phyloP scores from a whole-genome alignment of 306 rosid genomes.

The Quercus variabilis region DNA sequence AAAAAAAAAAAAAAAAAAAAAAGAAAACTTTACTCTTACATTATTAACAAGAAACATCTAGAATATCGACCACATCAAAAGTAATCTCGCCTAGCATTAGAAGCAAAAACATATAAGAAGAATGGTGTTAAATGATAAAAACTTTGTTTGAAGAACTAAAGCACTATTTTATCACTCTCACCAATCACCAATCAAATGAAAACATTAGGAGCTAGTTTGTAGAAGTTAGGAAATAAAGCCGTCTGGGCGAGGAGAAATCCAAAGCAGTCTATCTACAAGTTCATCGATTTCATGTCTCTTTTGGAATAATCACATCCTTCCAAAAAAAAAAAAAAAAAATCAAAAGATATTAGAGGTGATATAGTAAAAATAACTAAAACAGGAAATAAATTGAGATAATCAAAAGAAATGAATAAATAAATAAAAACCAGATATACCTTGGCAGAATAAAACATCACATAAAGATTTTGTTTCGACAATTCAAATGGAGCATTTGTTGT shows the following conservation, averaged over 20 bases:
- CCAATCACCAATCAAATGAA: too few relatives aligned
- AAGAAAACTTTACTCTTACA: too few relatives aligned
- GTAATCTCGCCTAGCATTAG: too few relatives aligned
- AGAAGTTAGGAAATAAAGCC: too few relatives aligned
- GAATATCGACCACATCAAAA: too few relatives aligned
- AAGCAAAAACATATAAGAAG: too few relatives aligned
- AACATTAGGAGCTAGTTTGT: too few relatives aligned
- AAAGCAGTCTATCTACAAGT: slow-evolving; percentile 2
- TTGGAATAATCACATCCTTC: neutral
- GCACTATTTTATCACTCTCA: neutral
- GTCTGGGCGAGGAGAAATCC: slow-evolving; percentile 10
- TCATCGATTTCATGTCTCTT: neutral
- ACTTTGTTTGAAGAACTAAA: neutral
- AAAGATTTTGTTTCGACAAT: too few relatives aligned
- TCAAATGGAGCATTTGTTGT: too few relatives aligned
- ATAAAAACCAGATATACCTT: neutral
- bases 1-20: rapidly evolving
- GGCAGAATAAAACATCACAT: neutral
- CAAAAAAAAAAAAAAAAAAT: neutral
- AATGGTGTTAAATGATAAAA: too few relatives aligned
- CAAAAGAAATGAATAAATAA: neutral
- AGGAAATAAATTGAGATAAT: neutral
- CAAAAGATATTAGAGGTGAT: neutral
- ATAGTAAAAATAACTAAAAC: neutral
- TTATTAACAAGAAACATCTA: too few relatives aligned